These are phyloP conservation scores for Thymus mandschuricus DNA, from an alignment of 257 asterid species.

Conservation along the genomic window DNA sequence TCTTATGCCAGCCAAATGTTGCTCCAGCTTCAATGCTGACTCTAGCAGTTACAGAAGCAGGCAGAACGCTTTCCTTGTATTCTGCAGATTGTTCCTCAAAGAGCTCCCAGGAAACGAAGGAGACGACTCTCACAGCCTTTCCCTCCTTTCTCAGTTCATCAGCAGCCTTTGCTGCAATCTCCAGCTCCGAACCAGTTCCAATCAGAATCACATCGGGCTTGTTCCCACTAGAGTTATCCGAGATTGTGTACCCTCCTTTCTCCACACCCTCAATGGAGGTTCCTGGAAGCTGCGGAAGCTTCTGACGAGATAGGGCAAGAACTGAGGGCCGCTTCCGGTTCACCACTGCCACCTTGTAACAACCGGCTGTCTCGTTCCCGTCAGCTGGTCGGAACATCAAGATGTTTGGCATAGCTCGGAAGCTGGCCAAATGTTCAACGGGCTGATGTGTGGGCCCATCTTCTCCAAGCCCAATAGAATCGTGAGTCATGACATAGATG, in stretches of 20 bases:
- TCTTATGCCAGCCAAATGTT: constrained; percentile 75
- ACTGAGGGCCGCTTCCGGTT: constrained; percentile 69
- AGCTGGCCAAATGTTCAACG: constrained; percentile 77
- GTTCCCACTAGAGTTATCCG: constrained; percentile 70
- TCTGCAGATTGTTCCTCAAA: constrained; percentile 67
- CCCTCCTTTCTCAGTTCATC: constrained; percentile 83
- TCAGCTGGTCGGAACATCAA: constrained; percentile 87
- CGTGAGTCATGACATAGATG: constrained; percentile 88
- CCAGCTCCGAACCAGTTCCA: constrained; percentile 85
- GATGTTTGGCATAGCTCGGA: constrained; percentile 83
- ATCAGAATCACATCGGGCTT: constrained; percentile 77
- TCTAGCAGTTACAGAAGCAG: constrained; percentile 68
- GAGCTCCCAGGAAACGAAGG: constrained; percentile 83
- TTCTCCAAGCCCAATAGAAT: constrained; percentile 86
- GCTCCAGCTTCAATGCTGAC: constrained; percentile 82
- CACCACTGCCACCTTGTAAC: constrained; percentile 67
- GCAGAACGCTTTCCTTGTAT: constrained; percentile 75
- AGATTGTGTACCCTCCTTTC: constrained; percentile 69
- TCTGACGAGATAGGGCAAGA: constrained; percentile 79
- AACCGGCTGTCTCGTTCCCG: constrained; percentile 82
- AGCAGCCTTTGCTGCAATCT: constrained; percentile 77
- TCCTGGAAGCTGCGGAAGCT: constrained; percentile 75
- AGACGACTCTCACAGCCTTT: constrained; percentile 73
- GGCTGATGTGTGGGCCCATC: constrained; percentile 93
- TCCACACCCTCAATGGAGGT: constrained; percentile 72